Evolutionary conservation across 495 filamentous ascomycete genomes (phyloP).

Genomic region (Aspergillus biplanus): DNA sequence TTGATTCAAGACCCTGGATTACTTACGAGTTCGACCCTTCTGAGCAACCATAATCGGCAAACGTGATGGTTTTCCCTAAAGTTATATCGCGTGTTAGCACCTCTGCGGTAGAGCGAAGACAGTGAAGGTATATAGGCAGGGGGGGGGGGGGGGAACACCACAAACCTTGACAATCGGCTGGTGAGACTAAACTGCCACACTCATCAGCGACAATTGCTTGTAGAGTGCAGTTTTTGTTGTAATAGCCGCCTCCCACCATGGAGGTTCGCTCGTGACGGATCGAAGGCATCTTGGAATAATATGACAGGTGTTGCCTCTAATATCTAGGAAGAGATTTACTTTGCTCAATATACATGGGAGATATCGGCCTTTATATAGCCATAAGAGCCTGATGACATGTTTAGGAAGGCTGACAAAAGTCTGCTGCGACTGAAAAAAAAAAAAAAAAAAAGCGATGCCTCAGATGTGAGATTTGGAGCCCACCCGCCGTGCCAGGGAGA

Average conservation of each 20-base stretch:
- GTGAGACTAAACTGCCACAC: conserved; percentile 4
- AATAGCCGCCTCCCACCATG: conserved; percentile 15
- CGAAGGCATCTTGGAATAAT: conserved; percentile 22
- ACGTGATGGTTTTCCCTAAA: conserved; percentile 1
- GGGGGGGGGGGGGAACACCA: too few species aligned
- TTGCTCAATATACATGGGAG: neutral
- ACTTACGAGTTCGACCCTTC: conserved; percentile 17
- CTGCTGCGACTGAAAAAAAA: too few species aligned
- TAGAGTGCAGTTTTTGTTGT: conserved; percentile 14
- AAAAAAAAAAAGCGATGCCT: too few species aligned
- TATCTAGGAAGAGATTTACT: neutral
- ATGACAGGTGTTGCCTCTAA: neutral
- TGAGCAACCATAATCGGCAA: conserved; percentile 15
- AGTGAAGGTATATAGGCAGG: neutral
- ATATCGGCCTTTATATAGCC: neutral
- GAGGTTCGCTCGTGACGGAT: conserved; percentile 11
- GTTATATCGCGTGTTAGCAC: neutral
- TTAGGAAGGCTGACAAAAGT: too few species aligned
- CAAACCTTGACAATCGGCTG: conserved; percentile 9
- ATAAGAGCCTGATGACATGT: neutral
- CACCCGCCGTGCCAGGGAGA: too few species aligned
- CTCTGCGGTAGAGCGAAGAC: neutral
- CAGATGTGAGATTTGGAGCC: too few species aligned
- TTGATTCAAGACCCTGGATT: neutral
- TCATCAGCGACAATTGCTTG: conserved; percentile 14